These are phyloP conservation scores for Blastobotrys robertii DNA, from an alignment of 805 yeast genomes.

Conservation along the genomic window DNA sequence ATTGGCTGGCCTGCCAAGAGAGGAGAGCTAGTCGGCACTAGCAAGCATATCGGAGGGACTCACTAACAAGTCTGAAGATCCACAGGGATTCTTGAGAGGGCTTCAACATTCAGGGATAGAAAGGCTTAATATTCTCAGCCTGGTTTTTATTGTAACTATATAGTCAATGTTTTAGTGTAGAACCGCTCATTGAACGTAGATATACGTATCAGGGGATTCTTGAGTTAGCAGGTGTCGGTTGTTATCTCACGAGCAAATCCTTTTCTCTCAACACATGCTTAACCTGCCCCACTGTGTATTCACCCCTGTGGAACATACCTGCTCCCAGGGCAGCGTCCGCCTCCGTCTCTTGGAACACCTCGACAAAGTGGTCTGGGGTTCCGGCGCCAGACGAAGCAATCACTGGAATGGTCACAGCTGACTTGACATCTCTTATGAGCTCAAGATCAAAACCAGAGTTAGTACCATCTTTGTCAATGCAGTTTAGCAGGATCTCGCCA, in stretches of 20 bases:
- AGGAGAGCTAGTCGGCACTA: constrained; percentile 3
- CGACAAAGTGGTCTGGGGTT: constrained; percentile 76
- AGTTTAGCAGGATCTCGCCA: constrained; percentile 86
- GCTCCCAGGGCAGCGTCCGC: constrained; percentile 99
- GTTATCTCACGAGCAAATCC: constrained; percentile 49
- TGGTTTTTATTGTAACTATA: background rate
- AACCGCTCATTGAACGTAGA: too few species aligned
- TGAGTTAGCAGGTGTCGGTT: too few species aligned
- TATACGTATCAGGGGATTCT: too few species aligned
- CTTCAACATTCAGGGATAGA: background rate
- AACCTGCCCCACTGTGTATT: constrained; percentile 78
- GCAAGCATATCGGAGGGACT: background rate
- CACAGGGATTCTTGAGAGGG: background rate
- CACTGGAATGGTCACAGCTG: constrained; percentile 76
- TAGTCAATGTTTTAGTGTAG: background rate
- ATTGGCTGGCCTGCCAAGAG: constrained; percentile 55
- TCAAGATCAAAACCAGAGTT: constrained; percentile 92
- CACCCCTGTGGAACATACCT: constrained; percentile 96
- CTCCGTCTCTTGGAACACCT: constrained; percentile 70
- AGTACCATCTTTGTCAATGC: constrained; percentile 95
- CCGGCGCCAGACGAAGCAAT: constrained; percentile 99
- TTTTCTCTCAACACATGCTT: constrained; percentile 51
- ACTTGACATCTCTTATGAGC: constrained; percentile 66
- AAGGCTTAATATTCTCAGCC: background rate
- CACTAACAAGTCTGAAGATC: background rate